Conservation (phyloP, 2,329 filamentous ascomycete species). For the Diaporthe batatas region DNA sequence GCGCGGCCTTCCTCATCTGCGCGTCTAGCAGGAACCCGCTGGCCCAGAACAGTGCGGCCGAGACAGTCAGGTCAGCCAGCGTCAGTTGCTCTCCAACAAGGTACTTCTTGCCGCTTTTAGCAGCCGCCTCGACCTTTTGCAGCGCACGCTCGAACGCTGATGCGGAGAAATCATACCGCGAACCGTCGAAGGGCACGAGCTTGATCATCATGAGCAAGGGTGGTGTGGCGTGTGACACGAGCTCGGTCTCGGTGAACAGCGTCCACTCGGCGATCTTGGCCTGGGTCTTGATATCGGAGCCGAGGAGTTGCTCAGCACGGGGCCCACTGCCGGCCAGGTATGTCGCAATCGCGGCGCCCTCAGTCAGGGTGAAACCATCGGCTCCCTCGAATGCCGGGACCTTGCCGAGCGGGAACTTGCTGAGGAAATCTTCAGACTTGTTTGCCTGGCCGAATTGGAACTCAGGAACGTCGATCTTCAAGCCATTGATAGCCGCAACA, state of each 20-base stretch:
- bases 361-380: constrained; percentile 60
- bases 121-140: constrained; percentile 49
- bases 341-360: constrained; percentile 61
- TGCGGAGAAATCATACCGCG: constrained; percentile 43
- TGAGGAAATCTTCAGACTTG: constrained; percentile 43
- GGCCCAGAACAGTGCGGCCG: constrained; percentile 46
- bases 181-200: constrained; percentile 48
- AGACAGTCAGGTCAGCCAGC: constrained; percentile 55
- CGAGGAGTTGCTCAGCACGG: constrained; percentile 58
- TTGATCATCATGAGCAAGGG: constrained; percentile 49
- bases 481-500: constrained; percentile 55
- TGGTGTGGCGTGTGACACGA: constrained; percentile 46
- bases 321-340: constrained; percentile 62
- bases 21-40: constrained; percentile 50
- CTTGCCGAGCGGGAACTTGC: constrained; percentile 66
- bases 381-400: constrained; percentile 62
- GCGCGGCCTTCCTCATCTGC: constrained; percentile 52
- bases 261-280: constrained; percentile 62
- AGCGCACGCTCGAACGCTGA: constrained; percentile 48
- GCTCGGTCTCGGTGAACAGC: constrained; percentile 56
- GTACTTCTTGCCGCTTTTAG: constrained; percentile 53
- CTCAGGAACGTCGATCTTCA: constrained; percentile 53
- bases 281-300: constrained; percentile 55
- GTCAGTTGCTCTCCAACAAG: constrained; percentile 55
- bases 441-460: constrained; percentile 60